Percentiles rank a stretch among this genome's conserved stretches.
Evolutionary conservation across 2,329 filamentous ascomycete genomes (phyloP).

Genomic region (Colletotrichum cuscutae): DNA sequence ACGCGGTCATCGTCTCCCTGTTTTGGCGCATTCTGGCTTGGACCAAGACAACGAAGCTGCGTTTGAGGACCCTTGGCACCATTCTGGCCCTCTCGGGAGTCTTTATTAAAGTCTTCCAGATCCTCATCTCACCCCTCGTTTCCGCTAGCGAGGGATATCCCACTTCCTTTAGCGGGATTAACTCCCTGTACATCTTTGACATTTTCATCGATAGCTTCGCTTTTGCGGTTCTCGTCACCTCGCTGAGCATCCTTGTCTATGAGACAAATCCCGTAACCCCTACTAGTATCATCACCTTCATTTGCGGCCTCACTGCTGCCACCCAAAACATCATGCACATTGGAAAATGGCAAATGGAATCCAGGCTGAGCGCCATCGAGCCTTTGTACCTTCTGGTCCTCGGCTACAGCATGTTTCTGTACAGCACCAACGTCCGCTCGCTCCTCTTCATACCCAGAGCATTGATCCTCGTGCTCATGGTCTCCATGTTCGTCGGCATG

Average conservation of each 20-base stretch:
- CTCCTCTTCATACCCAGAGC: conserved; percentile 55
- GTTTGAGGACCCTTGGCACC: conserved; percentile 56
- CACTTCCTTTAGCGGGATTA: conserved; percentile 46
- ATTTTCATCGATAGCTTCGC: conserved; percentile 58
- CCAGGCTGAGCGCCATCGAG: conserved; percentile 47
- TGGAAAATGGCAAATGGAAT: conserved; percentile 58
- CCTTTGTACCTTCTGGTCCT: conserved; percentile 51
- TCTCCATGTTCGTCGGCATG: conserved; percentile 48
- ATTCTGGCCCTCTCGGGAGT: conserved; percentile 54
- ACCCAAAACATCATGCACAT: conserved; percentile 48
- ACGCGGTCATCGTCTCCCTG: conserved; percentile 58
- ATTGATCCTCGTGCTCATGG: conserved; percentile 51
- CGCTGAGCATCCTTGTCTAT: conserved; percentile 56
- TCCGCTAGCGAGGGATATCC: conserved; percentile 37
- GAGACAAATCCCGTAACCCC: conserved; percentile 57
- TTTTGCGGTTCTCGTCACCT: conserved; percentile 56
- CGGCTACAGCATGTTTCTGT: conserved; percentile 56
- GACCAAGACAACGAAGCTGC: conserved; percentile 58
- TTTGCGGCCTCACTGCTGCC: conserved; percentile 51
- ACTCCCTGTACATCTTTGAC: conserved; percentile 60
- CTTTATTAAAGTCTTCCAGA: conserved; percentile 49
- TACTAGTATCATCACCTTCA: conserved; percentile 53
- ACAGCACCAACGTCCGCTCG: conserved; percentile 54
- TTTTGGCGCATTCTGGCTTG: conserved; percentile 63
- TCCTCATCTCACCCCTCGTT: conserved; percentile 44